Percentiles rank a stretch among this genome's conserved stretches.
Conservation (phyloP, 2,329 filamentous ascomycete species). For the Decorospora gaudefroyi region DNA sequence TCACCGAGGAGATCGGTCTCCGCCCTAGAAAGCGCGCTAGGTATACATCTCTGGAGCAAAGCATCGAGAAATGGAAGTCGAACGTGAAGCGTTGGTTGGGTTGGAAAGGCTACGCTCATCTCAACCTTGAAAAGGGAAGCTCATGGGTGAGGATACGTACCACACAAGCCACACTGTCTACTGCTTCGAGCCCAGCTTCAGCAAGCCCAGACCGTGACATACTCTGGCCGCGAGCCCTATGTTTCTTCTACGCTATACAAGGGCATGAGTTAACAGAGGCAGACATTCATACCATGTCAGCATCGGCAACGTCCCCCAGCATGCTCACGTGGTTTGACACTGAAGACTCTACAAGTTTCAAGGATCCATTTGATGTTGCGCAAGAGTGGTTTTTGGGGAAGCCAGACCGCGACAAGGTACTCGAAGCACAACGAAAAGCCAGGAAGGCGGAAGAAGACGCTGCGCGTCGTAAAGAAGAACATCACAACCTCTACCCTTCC, state of each 20-base stretch:
- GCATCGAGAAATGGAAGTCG: conserved; percentile 43
- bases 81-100: conserved; percentile 41
- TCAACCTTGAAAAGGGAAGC: conserved; percentile 28
- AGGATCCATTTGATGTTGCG: conserved; percentile 42
- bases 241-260: conserved; percentile 31
- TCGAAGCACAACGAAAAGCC: conserved; percentile 50
- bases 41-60: conserved; percentile 33
- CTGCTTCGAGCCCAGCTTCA: conserved; percentile 18
- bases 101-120: conserved; percentile 42
- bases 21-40: conserved; percentile 36
- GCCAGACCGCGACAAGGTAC: conserved; percentile 39
- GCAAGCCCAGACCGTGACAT: conserved; percentile 33
- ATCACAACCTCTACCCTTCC: conserved; percentile 36
- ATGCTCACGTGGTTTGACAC: conserved; percentile 41
- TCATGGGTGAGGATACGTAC: conserved; percentile 43
- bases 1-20: conserved; percentile 24
- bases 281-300: not conserved
- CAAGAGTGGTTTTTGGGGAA: conserved; percentile 47
- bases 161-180: conserved; percentile 10
- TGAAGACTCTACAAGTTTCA: conserved; percentile 38
- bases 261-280: not conserved
- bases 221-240: conserved; percentile 45
- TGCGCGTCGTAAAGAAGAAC: conserved; percentile 38
- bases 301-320: conserved; percentile 7
- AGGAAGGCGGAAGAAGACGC: conserved; percentile 55